Evolutionary conservation across 257 asterid genomes (phyloP).

Genomic region (Nemophila menziesii): DNA sequence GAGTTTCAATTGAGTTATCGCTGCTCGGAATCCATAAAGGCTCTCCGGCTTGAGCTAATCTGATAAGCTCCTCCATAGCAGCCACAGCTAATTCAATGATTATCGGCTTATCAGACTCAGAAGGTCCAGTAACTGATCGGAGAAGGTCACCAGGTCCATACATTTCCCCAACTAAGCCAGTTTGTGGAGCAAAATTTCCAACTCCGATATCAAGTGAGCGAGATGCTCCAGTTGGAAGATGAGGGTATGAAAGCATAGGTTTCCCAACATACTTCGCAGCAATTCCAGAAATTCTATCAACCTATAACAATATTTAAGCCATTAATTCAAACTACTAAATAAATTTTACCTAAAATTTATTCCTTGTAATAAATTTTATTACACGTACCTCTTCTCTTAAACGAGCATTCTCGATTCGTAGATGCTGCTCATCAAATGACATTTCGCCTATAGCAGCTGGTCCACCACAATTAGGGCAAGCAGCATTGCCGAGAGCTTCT

Average conservation of each 20-base stretch:
- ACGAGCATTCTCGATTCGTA: constrained; percentile 59
- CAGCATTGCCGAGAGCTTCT: constrained; percentile 54
- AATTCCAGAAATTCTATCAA: constrained; percentile 61
- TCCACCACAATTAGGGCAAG: constrained; percentile 77
- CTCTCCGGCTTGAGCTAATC: constrained; percentile 63
- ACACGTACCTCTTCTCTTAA: constrained; percentile 57
- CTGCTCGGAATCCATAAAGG: constrained; percentile 48
- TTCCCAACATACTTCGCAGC: constrained; percentile 72
- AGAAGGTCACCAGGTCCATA: constrained; percentile 45
- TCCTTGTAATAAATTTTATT: too few species aligned
- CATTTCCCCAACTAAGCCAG: constrained; percentile 31
- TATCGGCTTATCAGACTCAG: constrained; percentile 53
- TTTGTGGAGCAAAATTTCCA: constrained; percentile 33
- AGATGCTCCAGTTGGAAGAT: constrained; percentile 29
- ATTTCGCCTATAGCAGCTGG: constrained; percentile 68
- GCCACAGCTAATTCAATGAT: constrained; percentile 69
- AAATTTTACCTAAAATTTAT: background rate
- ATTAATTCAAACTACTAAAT: background rate
- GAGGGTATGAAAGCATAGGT: constrained; percentile 50
- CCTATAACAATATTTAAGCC: constrained; percentile 16
- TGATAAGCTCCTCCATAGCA: constrained; percentile 69
- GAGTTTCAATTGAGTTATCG: constrained; percentile 22
- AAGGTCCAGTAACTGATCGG: constrained; percentile 48
- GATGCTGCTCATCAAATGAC: constrained; percentile 73
- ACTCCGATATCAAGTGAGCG: constrained; percentile 45